phyloP scores from a whole-genome alignment of 331 rosid genomes.

The Telfairia occidentalis region DNA sequence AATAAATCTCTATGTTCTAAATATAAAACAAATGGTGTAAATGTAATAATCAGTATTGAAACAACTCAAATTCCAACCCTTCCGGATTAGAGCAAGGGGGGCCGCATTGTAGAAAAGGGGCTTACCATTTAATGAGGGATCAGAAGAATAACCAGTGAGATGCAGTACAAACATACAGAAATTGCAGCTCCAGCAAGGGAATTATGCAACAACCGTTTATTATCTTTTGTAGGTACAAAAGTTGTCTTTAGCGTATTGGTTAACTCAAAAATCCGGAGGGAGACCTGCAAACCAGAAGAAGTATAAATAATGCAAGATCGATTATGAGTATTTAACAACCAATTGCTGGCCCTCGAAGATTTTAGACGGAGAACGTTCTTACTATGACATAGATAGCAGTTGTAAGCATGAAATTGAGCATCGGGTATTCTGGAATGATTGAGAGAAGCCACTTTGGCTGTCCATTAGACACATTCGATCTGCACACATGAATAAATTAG shows the following conservation, averaged over 20 bases:
- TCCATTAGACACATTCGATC: conserved; percentile 83
- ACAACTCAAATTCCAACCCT: neutral
- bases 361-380: conserved; percentile 22
- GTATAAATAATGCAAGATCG: conserved; percentile 7
- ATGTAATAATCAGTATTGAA: neutral
- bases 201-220: conserved; percentile 66
- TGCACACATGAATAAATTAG: conserved; percentile 18
- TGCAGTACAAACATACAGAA: conserved; percentile 45
- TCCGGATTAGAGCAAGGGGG: neutral
- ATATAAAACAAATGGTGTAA: neutral
- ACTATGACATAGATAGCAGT: conserved; percentile 76
- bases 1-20: no score
- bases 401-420: conserved; percentile 93
- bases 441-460: conserved; percentile 99
- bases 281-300: conserved; percentile 48
- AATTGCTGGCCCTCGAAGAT: conserved; percentile 11
- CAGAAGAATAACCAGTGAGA: conserved; percentile 47
- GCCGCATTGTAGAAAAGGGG: neutral
- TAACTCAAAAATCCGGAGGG: conserved; percentile 80
- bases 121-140: conserved; percentile 56
- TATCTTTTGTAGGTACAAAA: conserved; percentile 76
- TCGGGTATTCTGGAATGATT: conserved; percentile 70
- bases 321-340: neutral
- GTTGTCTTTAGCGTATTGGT: conserved; percentile 71
- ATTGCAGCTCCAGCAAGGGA: conserved; percentile 46